Evolutionary conservation across 768 basidiomycete species (phyloP).

Genomic region (Russula sp.): DNA sequence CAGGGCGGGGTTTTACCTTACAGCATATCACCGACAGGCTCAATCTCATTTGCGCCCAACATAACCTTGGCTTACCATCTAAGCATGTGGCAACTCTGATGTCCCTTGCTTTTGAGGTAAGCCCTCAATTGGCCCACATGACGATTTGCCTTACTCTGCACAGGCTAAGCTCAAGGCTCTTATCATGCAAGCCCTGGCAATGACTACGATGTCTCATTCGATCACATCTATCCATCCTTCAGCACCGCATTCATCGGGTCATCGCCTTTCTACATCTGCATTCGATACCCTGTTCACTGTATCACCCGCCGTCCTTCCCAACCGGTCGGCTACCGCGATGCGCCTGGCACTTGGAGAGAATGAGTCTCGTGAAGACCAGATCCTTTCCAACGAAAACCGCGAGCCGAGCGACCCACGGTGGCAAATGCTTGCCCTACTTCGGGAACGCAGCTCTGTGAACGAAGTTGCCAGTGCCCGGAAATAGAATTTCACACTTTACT

Average conservation of each 20-base stretch:
- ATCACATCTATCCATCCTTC: conserved; percentile 71
- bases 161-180: conserved; percentile 82
- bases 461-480: conserved; percentile 42
- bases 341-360: conserved; percentile 55
- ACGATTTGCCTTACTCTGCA: not conserved
- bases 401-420: conserved; percentile 65
- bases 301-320: conserved; percentile 71
- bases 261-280: conserved; percentile 56
- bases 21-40: conserved; percentile 77
- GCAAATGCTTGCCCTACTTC: conserved; percentile 72
- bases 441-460: conserved; percentile 65
- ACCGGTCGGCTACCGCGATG: conserved; percentile 72
- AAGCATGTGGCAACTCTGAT: conserved; percentile 61
- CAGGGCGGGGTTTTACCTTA: conserved; percentile 63
- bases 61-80: conserved; percentile 56
- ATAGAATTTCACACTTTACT: conserved; percentile 20
- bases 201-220: conserved; percentile 70
- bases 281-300: conserved; percentile 76
- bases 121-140: conserved; percentile 3
- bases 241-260: conserved; percentile 31
- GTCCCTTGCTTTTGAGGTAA: conserved; percentile 73
- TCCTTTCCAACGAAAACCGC: conserved; percentile 48
- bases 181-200: conserved; percentile 70
- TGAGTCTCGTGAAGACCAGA: conserved; percentile 48
- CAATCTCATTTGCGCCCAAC: conserved; percentile 76